Evolutionary conservation across 2,329 filamentous ascomycete genomes (phyloP), one percentile per base, ranked within the genome.

Genomic region (Fusarium lateritium): DNA sequence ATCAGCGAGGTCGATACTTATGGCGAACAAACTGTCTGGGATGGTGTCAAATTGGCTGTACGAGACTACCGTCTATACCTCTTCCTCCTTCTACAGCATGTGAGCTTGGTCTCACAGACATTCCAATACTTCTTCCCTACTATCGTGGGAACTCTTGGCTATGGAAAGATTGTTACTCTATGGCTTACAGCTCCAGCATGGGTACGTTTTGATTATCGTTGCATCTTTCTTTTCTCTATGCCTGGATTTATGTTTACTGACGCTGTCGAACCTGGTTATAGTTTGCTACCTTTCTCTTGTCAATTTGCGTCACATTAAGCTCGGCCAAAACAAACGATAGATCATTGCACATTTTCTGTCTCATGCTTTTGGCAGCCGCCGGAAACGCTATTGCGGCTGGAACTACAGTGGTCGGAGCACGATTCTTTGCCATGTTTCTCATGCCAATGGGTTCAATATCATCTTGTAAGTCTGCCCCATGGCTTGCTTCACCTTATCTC

Each of bases 101-200:
- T 82, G n/a, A 84, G 80, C 33, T 67, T 87, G 17, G 76, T 86
- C 2, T 82, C 83, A 0, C 85, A 88, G 71, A 86, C 84, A 2
- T 89, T 90, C 71, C 86, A 89, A 45, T 90, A 90, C 73, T 90
- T 90, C 79, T 91, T 91, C 77, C 89, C 89, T 0, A 87, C 84
- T 0, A 89, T 91, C 40, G 86, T 91, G 2, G 82, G 87, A 43
- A 89, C 87, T 0, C 82, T 91, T 0, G 86, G 87, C 0, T 91
- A 88, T 74, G 80, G 81, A 9, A 83, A 78, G 24, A 84, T 88
- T 45, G 77, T 81, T 15, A 89, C 88, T 0, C 79, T 90, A 0
- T 83, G 87, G 55, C 79, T 89, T n/a, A 89, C 87, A 2, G 85
- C 81, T 1, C 85, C 86, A 0, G 85, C 86, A 0, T 90, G 87